Evolutionary conservation across 169 alveolate genomes (phyloP), one percentile per base, ranked within the genome.

Genomic region (Plasmodium yoelii): DNA sequence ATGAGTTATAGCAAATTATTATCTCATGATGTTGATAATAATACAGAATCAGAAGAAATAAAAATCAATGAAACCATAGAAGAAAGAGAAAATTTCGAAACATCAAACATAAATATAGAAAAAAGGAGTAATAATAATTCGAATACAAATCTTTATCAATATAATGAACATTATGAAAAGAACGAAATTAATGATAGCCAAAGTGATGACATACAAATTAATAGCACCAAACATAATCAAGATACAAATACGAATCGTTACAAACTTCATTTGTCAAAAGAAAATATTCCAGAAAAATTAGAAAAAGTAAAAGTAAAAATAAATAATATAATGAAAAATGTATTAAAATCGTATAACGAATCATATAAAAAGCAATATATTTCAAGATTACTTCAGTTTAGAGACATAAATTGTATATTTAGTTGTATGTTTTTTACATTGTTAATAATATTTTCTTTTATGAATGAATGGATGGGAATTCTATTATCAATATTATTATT

Each of bases 381-480:
- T 44, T 86, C 91, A 4, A 86, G 44, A 64, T 13, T 70, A 69
- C 69, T 86, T 13, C 77, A 86, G 64, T 57, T 86, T 86, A 86
- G 61, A 57, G 86, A 86, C 64, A 69, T 86, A 8, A 69, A 53
- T 68, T 69, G 91, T 49, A 63, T 70, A 12, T 86, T 86, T 61
- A 86, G 73, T 59, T 86, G 46, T 34, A 86, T 70, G 86, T 86
- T 86, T 73, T 68, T 86, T 18, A 56, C 87, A n/a, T 28, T 86
- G 10, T 19, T 70, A 59, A 69, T 86, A 13, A 86, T 86, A 46
- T 86, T 86, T 86, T 34, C 68, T n/a, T 42, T 69, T 59, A 57
- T 70, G 87, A 59, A 49, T 34, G 91, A 86, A 57, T 69, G 13
- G 26, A 56, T 60, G 10, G 91, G 91, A 44, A 55, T 64, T 2